Conservation (phyloP, 1,139 yeast species). For the Blastobotrys indianensis region DNA sequence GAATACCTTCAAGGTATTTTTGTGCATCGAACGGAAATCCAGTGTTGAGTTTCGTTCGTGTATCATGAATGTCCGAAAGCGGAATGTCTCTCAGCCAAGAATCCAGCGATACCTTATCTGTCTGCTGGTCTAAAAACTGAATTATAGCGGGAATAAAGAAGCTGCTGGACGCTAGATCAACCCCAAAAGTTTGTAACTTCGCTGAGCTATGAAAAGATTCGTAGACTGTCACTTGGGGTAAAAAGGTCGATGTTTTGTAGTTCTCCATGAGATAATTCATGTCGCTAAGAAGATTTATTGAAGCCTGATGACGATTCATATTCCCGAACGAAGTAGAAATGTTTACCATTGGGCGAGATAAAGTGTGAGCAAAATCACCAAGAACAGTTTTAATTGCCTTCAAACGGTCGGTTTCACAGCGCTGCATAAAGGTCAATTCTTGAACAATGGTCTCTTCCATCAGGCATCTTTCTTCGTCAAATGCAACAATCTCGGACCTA, state of each 20-base stretch:
- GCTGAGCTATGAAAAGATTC: slow-evolving; percentile 58
- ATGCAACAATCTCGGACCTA: slow-evolving; percentile 46
- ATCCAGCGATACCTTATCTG: slow-evolving; percentile 51
- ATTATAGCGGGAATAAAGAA: slow-evolving; percentile 56
- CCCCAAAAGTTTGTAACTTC: slow-evolving; percentile 74
- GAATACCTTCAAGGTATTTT: slow-evolving; percentile 26
- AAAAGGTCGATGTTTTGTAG: slow-evolving; percentile 63
- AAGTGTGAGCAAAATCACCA: slow-evolving; percentile 54
- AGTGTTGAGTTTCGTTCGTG: slow-evolving; percentile 56
- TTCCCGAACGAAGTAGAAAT: slow-evolving; percentile 34
- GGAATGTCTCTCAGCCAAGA: slow-evolving; percentile 44
- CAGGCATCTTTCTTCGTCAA: slow-evolving; percentile 62
- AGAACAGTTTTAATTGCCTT: slow-evolving; percentile 62
- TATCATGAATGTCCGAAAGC: slow-evolving; percentile 55
- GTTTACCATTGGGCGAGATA: slow-evolving; percentile 40
- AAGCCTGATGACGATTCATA: slow-evolving; percentile 48
- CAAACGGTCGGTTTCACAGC: slow-evolving; percentile 68
- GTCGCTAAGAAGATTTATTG: slow-evolving; percentile 59
- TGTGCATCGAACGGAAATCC: slow-evolving; percentile 36
- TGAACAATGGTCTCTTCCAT: slow-evolving; percentile 65
- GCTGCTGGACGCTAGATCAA: slow-evolving; percentile 64
- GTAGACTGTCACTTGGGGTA: slow-evolving; percentile 63
- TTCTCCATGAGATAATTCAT: slow-evolving; percentile 53
- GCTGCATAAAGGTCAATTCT: slow-evolving; percentile 63
- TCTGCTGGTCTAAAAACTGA: slow-evolving; percentile 51